phyloP scores from a whole-genome alignment of 306 rosid genomes.

The Fagus crenata region DNA sequence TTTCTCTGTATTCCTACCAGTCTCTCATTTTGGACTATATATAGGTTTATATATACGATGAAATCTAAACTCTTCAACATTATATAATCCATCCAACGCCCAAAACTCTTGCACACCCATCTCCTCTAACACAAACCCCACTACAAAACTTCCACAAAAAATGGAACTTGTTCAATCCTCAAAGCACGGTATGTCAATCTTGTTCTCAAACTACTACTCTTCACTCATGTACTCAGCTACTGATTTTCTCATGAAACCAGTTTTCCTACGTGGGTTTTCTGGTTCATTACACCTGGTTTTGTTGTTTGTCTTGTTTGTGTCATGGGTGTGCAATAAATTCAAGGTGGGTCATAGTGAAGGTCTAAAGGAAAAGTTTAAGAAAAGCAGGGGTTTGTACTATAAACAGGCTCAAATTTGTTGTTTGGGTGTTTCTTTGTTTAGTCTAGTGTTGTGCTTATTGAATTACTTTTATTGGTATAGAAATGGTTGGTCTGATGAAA shows the following conservation, averaged over 20 bases:
- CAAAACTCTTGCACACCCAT: slow-evolving; percentile 2
- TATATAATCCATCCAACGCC: background rate
- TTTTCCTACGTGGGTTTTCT: slow-evolving; percentile 49
- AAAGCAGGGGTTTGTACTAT: slow-evolving; percentile 16
- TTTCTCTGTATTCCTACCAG: background rate
- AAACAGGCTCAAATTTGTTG: slow-evolving; percentile 30
- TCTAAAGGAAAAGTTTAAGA: slow-evolving; percentile 28
- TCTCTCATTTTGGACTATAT: background rate
- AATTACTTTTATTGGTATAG: slow-evolving; percentile 48
- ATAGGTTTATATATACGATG: background rate
- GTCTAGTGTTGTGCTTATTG: slow-evolving; percentile 43
- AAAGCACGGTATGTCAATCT: slow-evolving; percentile 16
- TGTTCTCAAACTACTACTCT: slow-evolving; percentile 23
- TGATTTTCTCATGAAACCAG: slow-evolving; percentile 41
- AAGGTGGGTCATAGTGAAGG: slow-evolving; percentile 23
- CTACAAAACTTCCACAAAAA: background rate
- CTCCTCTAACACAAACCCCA: background rate
- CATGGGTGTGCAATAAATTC: slow-evolving; percentile 45
- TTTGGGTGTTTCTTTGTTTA: slow-evolving; percentile 37
- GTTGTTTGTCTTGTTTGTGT: slow-evolving; percentile 36
- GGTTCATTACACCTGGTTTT: slow-evolving; percentile 45
- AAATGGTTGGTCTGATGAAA: slow-evolving; percentile 42
- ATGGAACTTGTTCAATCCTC: slow-evolving; percentile 33
- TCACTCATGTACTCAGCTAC: slow-evolving; percentile 19
- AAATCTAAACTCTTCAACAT: background rate